phyloP scores from a whole-genome alignment of 257 asterid genomes.

The Plantago ovata region DNA sequence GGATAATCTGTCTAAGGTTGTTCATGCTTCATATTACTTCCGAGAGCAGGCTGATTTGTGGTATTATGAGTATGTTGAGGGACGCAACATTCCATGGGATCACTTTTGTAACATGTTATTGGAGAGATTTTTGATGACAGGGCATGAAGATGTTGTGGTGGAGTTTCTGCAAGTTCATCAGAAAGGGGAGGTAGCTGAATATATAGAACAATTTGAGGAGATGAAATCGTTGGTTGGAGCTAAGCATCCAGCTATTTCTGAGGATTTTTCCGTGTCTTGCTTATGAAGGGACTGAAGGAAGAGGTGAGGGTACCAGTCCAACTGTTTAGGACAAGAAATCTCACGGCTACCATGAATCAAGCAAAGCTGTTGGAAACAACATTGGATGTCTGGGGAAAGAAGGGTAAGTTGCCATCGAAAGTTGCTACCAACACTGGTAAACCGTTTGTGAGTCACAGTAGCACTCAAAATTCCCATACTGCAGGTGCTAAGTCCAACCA shows the following conservation, averaged over 20 bases:
- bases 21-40: neutral
- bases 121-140: neutral
- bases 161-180: neutral
- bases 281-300: neutral
- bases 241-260: neutral
- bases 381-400: neutral
- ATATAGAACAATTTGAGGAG: neutral
- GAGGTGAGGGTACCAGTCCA: neutral
- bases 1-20: neutral
- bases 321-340: neutral
- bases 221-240: neutral
- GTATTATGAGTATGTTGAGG: neutral
- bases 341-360: neutral
- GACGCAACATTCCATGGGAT: neutral
- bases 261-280: neutral
- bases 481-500: neutral
- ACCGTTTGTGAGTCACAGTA: neutral
- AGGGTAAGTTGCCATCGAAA: neutral
- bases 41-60: neutral
- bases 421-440: neutral
- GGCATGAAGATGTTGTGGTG: neutral
- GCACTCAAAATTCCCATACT: neutral
- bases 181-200: neutral
- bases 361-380: neutral
- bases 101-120: neutral